A percentile compares a stretch with the other conserved stretches of the same genome.
These are phyloP conservation scores for Leptographium flavum DNA, from an alignment of 2,329 filamentous ascomycete species.

Conservation along the genomic window DNA sequence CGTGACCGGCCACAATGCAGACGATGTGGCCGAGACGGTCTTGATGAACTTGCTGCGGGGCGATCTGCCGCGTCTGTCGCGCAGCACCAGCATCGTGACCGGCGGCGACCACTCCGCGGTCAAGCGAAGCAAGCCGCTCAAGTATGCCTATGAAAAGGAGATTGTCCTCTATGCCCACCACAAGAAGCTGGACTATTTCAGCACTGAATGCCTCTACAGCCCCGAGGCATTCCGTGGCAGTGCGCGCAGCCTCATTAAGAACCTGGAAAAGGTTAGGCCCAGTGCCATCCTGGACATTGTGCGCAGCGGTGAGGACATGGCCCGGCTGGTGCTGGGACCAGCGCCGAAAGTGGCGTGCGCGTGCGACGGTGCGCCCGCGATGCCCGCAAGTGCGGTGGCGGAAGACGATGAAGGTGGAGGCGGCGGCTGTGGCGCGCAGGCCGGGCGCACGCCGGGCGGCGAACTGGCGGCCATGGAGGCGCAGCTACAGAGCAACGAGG, in stretches of 20 bases:
- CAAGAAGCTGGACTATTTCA: conserved; percentile 95
- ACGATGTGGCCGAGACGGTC: conserved; percentile 93
- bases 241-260: conserved; percentile 85
- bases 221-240: conserved; percentile 93
- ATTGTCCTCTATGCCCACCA: conserved; percentile 97
- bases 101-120: conserved; percentile 68
- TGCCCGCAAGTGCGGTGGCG: background rate
- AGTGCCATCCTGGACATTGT: conserved; percentile 94
- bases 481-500: conserved; percentile 50
- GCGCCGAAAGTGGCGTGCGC: conserved; percentile 16
- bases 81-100: conserved; percentile 83
- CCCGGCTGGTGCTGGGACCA: conserved; percentile 58
- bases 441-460: conserved; percentile 50
- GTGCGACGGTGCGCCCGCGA: background rate
- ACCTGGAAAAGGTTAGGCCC: conserved; percentile 79
- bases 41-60: conserved; percentile 93
- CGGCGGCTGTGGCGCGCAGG: conserved; percentile 56
- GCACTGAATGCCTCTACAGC: conserved; percentile 95
- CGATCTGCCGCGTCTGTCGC: conserved; percentile 72
- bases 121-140: conserved; percentile 89
- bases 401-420: background rate
- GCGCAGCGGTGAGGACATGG: conserved; percentile 91
- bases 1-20: conserved; percentile 93
- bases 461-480: conserved; percentile 78
- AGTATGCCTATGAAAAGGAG: conserved; percentile 98